Base-by-base conservation (phyloP, 225 moss, liverwort and hornwort species). In the Marchantia paleacea region DNA sequence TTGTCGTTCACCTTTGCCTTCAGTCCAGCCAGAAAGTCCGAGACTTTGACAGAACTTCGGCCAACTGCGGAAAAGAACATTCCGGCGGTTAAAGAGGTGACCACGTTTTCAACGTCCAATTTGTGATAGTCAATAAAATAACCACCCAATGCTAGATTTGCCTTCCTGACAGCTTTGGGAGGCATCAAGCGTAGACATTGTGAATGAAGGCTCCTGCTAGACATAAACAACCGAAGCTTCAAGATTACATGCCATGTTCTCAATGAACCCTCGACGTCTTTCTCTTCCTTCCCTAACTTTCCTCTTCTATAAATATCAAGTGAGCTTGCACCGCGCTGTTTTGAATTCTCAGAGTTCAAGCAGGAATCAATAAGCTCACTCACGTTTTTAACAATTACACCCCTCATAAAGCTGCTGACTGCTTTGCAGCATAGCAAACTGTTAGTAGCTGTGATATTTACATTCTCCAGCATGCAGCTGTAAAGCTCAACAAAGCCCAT, bases 141-240 rank as follows among this genome's bases (percentile, higher is more conserved):
- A 68, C 92, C 92, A 75, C 87, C 82, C 64, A 87, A 64, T 73
- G 76, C 77, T 55, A 71, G 71, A 73, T 83, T 90, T 81, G 92
- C 94, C 84, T 92, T 95, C 76, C 88, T 91, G 63, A 92, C 92
- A 84, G 91, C 87, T 84, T 92, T 99, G 26, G 99, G 92, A 74
- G 99, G 91, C 95, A 99, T 95, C 73, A 92, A 79, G 61, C 89
- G 87, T 29, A 94, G 73, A 82, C 91, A 99, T 75, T 94, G 96
- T 76, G 84, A 90, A 81, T 92, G 88, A 81, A 99, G 81, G 77
- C 84, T 89, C 79, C 84, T 89, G 51, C 84, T 83, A 75, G 85
- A 77, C 30, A 71, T 58, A 69, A 89, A 94, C 79, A 92, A 64
- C 76, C 89, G 84, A 77, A 99, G 87, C 69, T 94, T 82, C 75